These are phyloP conservation scores for Auricularia sp. DNA, from an alignment of 768 basidiomycete species.

Conservation along the genomic window DNA sequence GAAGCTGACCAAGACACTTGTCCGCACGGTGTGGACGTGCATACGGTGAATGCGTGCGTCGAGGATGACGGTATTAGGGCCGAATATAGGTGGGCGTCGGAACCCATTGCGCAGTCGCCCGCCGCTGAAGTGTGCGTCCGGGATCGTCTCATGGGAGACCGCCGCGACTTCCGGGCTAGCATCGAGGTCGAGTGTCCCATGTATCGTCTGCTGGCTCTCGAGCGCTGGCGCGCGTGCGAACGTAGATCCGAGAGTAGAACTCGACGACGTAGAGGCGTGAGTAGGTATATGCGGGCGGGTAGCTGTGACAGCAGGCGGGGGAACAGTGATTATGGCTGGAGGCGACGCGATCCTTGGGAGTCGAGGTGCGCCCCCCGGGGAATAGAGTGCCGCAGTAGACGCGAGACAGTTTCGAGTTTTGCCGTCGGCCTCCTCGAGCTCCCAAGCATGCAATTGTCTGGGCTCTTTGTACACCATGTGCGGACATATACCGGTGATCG, in stretches of 20 bases:
- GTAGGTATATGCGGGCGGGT: not conserved
- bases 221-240: not conserved
- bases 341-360: not conserved
- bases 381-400: not conserved
- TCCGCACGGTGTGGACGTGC: conserved; percentile 23
- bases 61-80: conserved; percentile 27
- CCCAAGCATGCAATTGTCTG: conserved; percentile 29
- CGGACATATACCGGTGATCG: not conserved
- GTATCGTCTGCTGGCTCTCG: not conserved
- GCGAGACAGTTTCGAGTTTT: conserved; percentile 11
- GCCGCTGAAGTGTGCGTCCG: not conserved
- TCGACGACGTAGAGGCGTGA: not conserved
- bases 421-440: conserved; percentile 23
- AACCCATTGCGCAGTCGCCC: conserved; percentile 9
- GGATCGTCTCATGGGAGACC: not conserved
- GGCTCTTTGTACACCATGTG: conserved; percentile 3
- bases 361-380: too few species aligned
- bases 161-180: not conserved
- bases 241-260: not conserved
- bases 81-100: conserved; percentile 26
- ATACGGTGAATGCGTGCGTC: conserved; percentile 27
- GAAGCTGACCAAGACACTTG: conserved; percentile 16
- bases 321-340: not conserved
- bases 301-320: not conserved
- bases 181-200: not conserved